Base-by-base conservation (phyloP, 129 eudicot species). In the Helianthus annuus region DNA sequence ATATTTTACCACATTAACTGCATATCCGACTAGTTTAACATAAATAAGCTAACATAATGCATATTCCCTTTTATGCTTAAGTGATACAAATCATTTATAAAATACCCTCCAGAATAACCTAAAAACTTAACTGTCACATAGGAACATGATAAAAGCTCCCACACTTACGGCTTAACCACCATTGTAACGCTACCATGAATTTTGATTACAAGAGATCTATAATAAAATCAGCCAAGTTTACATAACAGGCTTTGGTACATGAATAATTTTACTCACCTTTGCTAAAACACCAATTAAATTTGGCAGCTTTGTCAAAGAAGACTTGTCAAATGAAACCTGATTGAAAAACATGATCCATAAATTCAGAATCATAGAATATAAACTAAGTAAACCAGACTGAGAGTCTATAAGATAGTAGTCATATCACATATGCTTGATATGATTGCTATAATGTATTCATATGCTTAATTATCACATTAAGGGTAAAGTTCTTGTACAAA, bases 301-400 rank as follows among this genome's bases (percentile, higher is more conserved):
- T 46, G 89, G 79, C 44, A 39, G 70, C 42, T 46, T 59, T 16
- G 78, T 80, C 77, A 81, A 66, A 29, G 94, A 77, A 68, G 87
- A 70, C 16, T 73, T 75, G 54, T 71, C 84, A 68, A 88, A 80
- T 2, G 96, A 74, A 51, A 90, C 71, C 99, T 95, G 85, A 44
- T 36, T 68, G 68, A 79, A 75, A 79, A 5, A 63, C 51, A 68
- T 17, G 55, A 74, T 69, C 34, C 36, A 48, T 70, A n/a, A 32
- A 38, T 57, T 70, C 44, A 52, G 63, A 55, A 70, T 55, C 61
- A 77, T 4, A 19, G 16, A 61, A 72, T 22, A 63, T 27, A 42
- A 63, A 32, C 36, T 32, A 56, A 48, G 63, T 4, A 63, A 39
- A 48, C 39, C 39, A 10, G 48, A 79, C 5, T 40, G 27, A 42